Evolutionary conservation across 345 rosid species (phyloP), one percentile per base, ranked within the genome.

Genomic region (Gossypium bickii): DNA sequence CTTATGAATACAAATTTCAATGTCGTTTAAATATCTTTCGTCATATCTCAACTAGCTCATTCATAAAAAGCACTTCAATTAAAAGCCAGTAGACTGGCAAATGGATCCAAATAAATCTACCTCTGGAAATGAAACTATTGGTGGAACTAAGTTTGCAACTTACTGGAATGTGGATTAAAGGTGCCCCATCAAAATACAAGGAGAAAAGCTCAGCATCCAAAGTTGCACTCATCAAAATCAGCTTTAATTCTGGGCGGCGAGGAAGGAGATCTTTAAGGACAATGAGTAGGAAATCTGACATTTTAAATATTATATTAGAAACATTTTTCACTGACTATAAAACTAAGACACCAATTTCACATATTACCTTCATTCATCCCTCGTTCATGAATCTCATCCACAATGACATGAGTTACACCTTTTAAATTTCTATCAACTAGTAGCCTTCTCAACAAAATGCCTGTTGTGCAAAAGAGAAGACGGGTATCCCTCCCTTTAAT

Each of bases 381-480:
- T 77, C 97, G 98, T 77, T 94, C 98, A 74, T 94, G 98, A 79
- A 94, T 92, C 87, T 94, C 98, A 82, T 94, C 98, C 76, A 94
- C 94, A 52, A 94, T 85, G 61, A 94, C 94, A 83, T 94, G 92
- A 78, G 91, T 92, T 78, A 92, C 85, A 61, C 97, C 98, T 75
- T 85, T 90, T 79, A 94, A 82, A 80, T 78, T 92, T 83, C 88
- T 87, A 87, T 94, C 98, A 63, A 88, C 89, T 70, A 94, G 91
- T 84, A 90, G 78, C 76, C 97, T 89, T 82, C 98, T 88, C 90
- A 94, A 84, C 83, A 94, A 85, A 76, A 94, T 87, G 81, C 98
- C 98, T 11, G 98, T 90, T 73, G 97, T 94, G 82, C 98, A 94
- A 75, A 94, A 94, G 75, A 94, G 90, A 76, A 94, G 92, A 77